Conservation (phyloP, 1,284 basidiomycete genomes). For the Singerocomus rubriflavus region DNA sequence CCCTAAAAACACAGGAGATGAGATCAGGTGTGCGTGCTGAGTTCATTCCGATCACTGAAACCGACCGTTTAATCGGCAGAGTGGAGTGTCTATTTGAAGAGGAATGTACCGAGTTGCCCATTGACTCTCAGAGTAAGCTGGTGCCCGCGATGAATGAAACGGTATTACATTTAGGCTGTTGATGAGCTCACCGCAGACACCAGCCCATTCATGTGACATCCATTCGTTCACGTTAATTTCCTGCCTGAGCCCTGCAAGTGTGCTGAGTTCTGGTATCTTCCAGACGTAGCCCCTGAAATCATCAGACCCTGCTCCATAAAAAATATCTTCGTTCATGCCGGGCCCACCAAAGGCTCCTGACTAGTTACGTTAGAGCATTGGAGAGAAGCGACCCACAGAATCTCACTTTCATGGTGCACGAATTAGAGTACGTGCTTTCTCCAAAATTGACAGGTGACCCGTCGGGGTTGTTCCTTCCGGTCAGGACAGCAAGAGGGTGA, state of each 20-base stretch:
- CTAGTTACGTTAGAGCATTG: conserved; percentile 36
- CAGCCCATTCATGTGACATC: conserved; percentile 34
- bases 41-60: conserved; percentile 6
- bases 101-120: conserved; percentile 47
- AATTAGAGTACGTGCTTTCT: conserved; percentile 62
- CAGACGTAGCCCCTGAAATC: conserved; percentile 81
- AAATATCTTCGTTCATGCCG: conserved; percentile 48
- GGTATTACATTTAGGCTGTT: conserved; percentile 2
- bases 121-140: conserved; percentile 48
- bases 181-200: conserved; percentile 38
- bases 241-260: conserved; percentile 43
- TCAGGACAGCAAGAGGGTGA: conserved; percentile 66
- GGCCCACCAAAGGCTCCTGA: conserved; percentile 72
- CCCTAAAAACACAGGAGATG: conserved; percentile 37
- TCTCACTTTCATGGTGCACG: conserved; percentile 72
- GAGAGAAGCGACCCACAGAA: background rate
- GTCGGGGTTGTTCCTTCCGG: conserved; percentile 50
- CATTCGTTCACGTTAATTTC: conserved; percentile 45
- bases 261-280: conserved; percentile 55
- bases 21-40: conserved; percentile 1
- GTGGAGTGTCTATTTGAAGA: conserved; percentile 52
- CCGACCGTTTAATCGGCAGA: conserved; percentile 54
- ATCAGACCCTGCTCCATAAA: conserved; percentile 74
- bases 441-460: conserved; percentile 44
- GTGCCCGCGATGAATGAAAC: conserved; percentile 2